Evolutionary conservation across 23 red algal species (phyloP).

Genomic region (Gracilaria domingensis): DNA sequence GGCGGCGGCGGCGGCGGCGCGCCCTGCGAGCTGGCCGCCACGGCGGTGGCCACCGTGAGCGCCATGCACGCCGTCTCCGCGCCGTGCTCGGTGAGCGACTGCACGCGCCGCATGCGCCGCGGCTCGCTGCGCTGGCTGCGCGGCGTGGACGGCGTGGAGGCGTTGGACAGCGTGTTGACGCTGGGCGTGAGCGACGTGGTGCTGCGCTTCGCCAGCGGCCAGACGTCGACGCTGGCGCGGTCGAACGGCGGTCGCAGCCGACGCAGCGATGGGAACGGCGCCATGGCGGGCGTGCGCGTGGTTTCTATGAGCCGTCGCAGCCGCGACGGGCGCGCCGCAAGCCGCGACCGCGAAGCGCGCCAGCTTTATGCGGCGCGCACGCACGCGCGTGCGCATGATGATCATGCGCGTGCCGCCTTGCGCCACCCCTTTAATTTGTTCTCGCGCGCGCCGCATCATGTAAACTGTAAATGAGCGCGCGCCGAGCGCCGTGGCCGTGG

Average conservation of each 20-base stretch:
- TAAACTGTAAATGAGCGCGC: neutral
- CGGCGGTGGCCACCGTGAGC: neutral
- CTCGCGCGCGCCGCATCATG: neutral
- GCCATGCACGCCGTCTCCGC: neutral
- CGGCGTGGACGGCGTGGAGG: slow-evolving; percentile 8
- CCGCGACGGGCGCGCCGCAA: no score
- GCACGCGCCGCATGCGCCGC: slow-evolving; percentile 4
- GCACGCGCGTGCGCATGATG: no score
- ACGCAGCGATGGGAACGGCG: slow-evolving; percentile 1
- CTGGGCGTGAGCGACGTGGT: neutral
- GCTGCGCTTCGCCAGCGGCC: slow-evolving; percentile 6
- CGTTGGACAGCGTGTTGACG: neutral
- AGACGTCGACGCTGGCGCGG: neutral
- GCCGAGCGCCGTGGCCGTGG: neutral
- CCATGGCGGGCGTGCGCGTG: neutral
- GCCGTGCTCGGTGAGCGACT: neutral
- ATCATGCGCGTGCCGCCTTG: no score
- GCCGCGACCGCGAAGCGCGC: no score
- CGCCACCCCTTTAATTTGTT: no score
- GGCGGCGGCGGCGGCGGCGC: neutral
- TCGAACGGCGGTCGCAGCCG: slow-evolving; percentile 4
- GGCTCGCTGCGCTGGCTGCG: neutral
- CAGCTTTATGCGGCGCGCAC: no score
- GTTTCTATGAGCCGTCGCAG: no score
- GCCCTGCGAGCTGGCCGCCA: neutral